Evolutionary conservation across 352 stramenopile species (phyloP).

Genomic region (Globisporangium mamillatum): DNA sequence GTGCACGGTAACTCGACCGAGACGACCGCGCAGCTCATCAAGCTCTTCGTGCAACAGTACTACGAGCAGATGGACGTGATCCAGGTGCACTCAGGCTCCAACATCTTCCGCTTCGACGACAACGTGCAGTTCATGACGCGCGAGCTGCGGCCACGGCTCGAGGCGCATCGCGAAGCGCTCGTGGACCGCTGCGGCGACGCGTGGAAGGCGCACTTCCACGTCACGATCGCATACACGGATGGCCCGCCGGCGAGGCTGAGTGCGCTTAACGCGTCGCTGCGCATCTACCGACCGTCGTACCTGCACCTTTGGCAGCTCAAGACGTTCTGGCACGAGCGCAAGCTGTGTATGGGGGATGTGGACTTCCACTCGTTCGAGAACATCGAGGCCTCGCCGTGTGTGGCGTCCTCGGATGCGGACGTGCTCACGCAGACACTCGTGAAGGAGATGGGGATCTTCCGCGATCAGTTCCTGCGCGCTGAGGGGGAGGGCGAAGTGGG

Average conservation of each 20-base stretch:
- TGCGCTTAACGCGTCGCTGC: slow-evolving; percentile 94
- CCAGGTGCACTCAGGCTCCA: slow-evolving; percentile 94
- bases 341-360: slow-evolving; percentile 94
- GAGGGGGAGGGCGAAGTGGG: slow-evolving; percentile 86
- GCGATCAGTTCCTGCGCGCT: slow-evolving; percentile 78
- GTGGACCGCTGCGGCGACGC: slow-evolving; percentile 88
- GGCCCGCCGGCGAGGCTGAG: slow-evolving; percentile 93
- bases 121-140: slow-evolving; percentile 97
- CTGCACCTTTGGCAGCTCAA: slow-evolving; percentile 99
- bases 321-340: slow-evolving; percentile 97
- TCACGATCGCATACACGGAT: slow-evolving; percentile 97
- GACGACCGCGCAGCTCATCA: slow-evolving; percentile 90
- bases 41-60: slow-evolving; percentile 90
- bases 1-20: slow-evolving; percentile 95
- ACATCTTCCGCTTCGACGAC: slow-evolving; percentile 95
- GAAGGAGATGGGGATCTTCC: slow-evolving; percentile 90
- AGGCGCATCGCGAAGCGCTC: slow-evolving; percentile 92
- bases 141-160: slow-evolving; percentile 92
- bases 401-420: slow-evolving; percentile 77
- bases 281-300: slow-evolving; percentile 93
- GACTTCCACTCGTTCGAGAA: slow-evolving; percentile 97
- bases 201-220: slow-evolving; percentile 93
- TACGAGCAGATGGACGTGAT: slow-evolving; percentile 94
- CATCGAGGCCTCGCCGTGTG: slow-evolving; percentile 94
- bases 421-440: slow-evolving; percentile 86